A percentile compares a stretch with the other conserved stretches of the same genome.
Conservation (phyloP, 1,139 yeast genomes). For the Tardiomyces depauwii region DNA sequence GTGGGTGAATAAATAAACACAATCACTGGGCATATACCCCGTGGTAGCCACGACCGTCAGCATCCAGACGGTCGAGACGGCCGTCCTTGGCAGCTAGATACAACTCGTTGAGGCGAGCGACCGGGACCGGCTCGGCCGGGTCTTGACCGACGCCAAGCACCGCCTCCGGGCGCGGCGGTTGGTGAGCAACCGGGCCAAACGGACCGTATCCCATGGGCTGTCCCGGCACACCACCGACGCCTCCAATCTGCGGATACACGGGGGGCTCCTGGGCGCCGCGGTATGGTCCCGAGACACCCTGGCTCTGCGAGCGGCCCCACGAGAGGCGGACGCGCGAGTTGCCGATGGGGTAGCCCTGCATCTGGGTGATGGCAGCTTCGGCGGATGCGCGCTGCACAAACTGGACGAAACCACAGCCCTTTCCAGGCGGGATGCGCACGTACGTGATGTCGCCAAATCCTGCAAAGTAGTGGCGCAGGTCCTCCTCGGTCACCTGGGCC, state of each 20-base stretch:
- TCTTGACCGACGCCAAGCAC: conserved; percentile 19
- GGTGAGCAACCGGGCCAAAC: conserved; percentile 16
- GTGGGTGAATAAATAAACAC: conserved; percentile 1
- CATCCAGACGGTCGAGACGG: conserved; percentile 36
- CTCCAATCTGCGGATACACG: conserved; percentile 25
- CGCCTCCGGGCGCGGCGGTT: conserved; percentile 8
- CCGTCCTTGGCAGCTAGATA: conserved; percentile 39
- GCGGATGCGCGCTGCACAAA: conserved; percentile 72
- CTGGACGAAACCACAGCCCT: conserved; percentile 90
- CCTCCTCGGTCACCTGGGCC: conserved; percentile 63
- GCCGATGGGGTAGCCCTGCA: conserved; percentile 89
- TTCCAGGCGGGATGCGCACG: conserved; percentile 83
- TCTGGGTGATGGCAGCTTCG: conserved; percentile 76
- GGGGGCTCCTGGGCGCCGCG: conserved; percentile 25
- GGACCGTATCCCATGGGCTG: conserved; percentile 24
- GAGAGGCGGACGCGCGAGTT: conserved; percentile 76
- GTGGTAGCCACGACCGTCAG: conserved; percentile 33
- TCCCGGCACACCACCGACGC: conserved; percentile 13
- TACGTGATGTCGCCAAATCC: conserved; percentile 80
- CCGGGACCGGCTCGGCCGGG: conserved; percentile 28
- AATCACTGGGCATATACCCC: conserved; percentile 30
- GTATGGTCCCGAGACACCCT: conserved; percentile 9
- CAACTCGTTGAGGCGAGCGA: conserved; percentile 35
- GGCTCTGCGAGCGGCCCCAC: conserved; percentile 63
- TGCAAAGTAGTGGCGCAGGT: conserved; percentile 60